These are phyloP conservation scores for Zygoascus tannicola DNA, from an alignment of 805 yeast genomes.

Conservation along the genomic window DNA sequence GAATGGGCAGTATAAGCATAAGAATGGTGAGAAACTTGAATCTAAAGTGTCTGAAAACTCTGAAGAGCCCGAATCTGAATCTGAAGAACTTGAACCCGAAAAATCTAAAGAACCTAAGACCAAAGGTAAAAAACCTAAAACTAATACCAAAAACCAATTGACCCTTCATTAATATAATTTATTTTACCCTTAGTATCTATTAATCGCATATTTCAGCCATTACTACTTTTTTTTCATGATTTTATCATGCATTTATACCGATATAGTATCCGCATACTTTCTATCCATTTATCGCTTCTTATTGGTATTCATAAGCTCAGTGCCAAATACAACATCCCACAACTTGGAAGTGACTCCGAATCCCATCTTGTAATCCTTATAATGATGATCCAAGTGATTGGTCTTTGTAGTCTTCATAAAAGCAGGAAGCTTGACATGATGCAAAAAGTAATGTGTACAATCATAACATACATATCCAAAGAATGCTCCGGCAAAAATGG, in stretches of 20 bases:
- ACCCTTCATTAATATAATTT: too few species aligned
- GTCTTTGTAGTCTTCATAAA: constrained; percentile 73
- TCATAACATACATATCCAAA: constrained; percentile 91
- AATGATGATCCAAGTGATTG: constrained; percentile 94
- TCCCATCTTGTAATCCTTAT: constrained; percentile 92
- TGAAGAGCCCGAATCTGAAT: too few species aligned
- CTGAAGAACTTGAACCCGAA: too few species aligned
- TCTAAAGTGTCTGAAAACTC: too few species aligned
- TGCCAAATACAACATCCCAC: constrained; percentile 90
- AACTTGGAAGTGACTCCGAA: constrained; percentile 91
- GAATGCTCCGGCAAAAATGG: constrained; percentile 93
- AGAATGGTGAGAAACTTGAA: too few species aligned
- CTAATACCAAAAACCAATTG: too few species aligned
- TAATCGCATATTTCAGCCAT: too few species aligned
- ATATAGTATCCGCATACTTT: background rate
- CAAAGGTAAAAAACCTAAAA: too few species aligned
- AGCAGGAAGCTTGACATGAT: constrained; percentile 74
- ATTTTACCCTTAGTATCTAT: too few species aligned
- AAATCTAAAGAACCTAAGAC: too few species aligned
- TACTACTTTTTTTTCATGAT: too few species aligned
- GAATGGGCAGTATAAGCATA: too few species aligned
- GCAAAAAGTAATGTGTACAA: constrained; percentile 87
- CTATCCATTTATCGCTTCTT: constrained; percentile 7
- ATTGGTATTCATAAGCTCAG: constrained; percentile 45
- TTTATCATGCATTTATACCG: background rate